Evolutionary conservation across 805 yeast genomes (phyloP).

Genomic region (Zygoascus ofunaensis): DNA sequence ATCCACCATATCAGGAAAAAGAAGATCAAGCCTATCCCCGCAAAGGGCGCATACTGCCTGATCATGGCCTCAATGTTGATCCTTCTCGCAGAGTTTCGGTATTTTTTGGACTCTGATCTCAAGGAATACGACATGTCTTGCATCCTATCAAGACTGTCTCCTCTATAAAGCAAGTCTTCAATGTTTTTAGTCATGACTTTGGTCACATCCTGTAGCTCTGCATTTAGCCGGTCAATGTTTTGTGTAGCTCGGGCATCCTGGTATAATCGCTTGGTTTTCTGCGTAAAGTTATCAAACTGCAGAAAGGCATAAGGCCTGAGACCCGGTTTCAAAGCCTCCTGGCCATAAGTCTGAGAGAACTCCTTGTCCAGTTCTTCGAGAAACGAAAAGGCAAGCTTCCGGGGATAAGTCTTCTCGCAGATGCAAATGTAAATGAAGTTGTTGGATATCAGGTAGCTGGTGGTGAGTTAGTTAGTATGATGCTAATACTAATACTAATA

Average conservation of each 20-base stretch:
- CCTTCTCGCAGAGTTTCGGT: conserved; percentile 79
- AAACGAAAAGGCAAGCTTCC: conserved; percentile 83
- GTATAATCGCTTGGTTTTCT: conserved; percentile 80
- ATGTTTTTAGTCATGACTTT: conserved; percentile 94
- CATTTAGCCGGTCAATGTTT: conserved; percentile 76
- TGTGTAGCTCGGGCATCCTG: conserved; percentile 87
- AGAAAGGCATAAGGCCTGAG: conserved; percentile 89
- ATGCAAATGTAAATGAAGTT: conserved; percentile 71
- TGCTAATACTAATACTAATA: background rate
- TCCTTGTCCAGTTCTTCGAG: conserved; percentile 73
- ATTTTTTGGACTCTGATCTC: conserved; percentile 75
- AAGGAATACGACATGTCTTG: conserved; percentile 75
- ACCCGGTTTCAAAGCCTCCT: conserved; percentile 46
- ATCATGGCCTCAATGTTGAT: conserved; percentile 84
- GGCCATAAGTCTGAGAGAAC: conserved; percentile 72
- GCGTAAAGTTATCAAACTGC: conserved; percentile 59
- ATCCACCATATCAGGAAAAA: conserved; percentile 80
- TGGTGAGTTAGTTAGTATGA: background rate
- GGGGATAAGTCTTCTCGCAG: conserved; percentile 70
- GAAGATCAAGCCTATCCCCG: conserved; percentile 54
- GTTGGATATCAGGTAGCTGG: conserved; percentile 48
- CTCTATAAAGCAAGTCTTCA: conserved; percentile 88
- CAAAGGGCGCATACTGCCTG: conserved; percentile 84
- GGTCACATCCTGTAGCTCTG: conserved; percentile 87
- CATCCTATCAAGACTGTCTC: conserved; percentile 85